Base-by-base conservation (phyloP, 2,329 filamentous ascomycete genomes). In the Pseudogymnoascus sp. region DNA sequence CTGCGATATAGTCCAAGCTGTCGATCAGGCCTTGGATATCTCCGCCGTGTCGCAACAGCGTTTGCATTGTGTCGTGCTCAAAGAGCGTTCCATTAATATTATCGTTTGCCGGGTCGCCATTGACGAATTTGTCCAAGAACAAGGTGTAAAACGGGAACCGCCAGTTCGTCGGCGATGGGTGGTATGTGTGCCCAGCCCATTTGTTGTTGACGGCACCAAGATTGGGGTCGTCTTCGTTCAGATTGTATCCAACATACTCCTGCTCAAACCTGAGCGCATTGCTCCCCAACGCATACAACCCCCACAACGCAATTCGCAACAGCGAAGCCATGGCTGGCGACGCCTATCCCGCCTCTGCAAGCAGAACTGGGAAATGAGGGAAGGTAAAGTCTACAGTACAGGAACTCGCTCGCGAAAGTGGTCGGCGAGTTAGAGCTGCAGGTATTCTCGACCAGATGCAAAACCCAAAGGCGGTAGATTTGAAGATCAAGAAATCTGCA, bases 141-240 rank as follows among this genome's bases (percentile, higher is more conserved):
- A 87, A 73, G 11, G 82, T 85, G 69, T 87, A 87, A 68, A 86
- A 83, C 0, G 85, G 84, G 64, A 87, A 80, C 24, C 84, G 78
- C 84, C 84, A 87, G 66, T 83, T 86, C 0, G 75, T 70, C 1
- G 84, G 84, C 24, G 83, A 86, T 0, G 77, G 73, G 26, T 73
- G 71, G 65, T 82, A 86, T 4, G 69, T 72, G 69, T 83, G 80
- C 63, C 77, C 74, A n/a, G 72, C 73, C 79, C 82, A 79, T 66
- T 79, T 69, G 70, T 86, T 86, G 47, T 26, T 33, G 9, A 33
- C 63, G 29, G 5, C 47, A 21, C 47, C 47, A 33, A 54, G 47
- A 29, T 29, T 54, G 47, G 47, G 29, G 47, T 54, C 47, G 15
- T 54, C 29, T 64, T 77, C 75, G 70, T 87, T 87, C 64, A 87